These are phyloP conservation scores for Coffea canephora DNA, from an alignment of 257 asterid species.

Conservation along the genomic window DNA sequence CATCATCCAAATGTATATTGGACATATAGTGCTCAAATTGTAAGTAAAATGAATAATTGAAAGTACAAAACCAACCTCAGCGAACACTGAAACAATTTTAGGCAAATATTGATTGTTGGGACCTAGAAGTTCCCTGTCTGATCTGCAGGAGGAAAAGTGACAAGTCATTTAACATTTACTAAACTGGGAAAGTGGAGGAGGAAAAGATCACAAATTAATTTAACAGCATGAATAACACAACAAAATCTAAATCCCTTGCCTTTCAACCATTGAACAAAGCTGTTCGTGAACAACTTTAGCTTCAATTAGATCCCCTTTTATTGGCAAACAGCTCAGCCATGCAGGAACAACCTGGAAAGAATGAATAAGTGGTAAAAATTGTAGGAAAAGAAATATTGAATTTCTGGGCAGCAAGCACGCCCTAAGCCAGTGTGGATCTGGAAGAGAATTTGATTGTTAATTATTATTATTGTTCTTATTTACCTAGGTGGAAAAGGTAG, in stretches of 20 bases:
- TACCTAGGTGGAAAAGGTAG: neutral
- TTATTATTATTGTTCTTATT: neutral
- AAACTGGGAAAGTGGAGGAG: neutral
- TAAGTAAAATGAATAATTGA: neutral
- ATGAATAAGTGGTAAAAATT: neutral
- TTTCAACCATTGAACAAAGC: constrained; percentile 94
- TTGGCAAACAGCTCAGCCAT: constrained; percentile 91
- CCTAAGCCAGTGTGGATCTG: neutral
- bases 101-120: constrained; percentile 90
- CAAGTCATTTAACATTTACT: neutral
- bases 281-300: constrained; percentile 94
- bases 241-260: constrained; percentile 33
- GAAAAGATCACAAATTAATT: neutral
- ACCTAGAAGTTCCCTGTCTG: constrained; percentile 81
- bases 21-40: neutral
- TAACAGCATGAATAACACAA: neutral
- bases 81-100: constrained; percentile 85
- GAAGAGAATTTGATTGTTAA: too few relatives aligned
- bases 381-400: neutral
- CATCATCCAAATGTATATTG: too few relatives aligned
- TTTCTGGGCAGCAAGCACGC: neutral
- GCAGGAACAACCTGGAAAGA: constrained; percentile 79
- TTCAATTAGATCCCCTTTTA: constrained; percentile 86
- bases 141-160: constrained; percentile 44
- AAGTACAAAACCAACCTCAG: constrained; percentile 64